A percentile compares a stretch with the other conserved stretches of the same genome.
phyloP scores from a whole-genome alignment of 108 stramenopile species.

The Epithemia pelagica region DNA sequence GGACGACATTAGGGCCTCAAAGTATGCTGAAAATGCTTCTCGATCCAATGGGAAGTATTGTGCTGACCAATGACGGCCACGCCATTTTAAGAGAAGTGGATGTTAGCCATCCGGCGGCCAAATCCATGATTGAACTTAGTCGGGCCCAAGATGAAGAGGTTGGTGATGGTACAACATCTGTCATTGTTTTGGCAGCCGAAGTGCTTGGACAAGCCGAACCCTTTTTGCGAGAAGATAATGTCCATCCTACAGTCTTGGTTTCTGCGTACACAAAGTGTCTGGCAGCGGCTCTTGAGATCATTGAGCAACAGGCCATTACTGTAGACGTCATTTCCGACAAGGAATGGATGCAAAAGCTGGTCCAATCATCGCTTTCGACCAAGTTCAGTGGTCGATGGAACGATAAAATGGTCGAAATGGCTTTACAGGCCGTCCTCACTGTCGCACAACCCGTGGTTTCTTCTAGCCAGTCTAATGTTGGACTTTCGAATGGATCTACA shows the following conservation, averaged over 20 bases:
- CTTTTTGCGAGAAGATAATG: constrained; percentile 72
- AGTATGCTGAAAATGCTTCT: constrained; percentile 99
- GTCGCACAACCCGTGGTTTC: constrained; percentile 49
- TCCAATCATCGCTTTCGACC: constrained; percentile 93
- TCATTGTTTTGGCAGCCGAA: constrained; percentile 98
- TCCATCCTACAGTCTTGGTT: constrained; percentile 98
- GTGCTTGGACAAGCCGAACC: constrained; percentile 96
- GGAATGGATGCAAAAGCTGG: constrained; percentile 81
- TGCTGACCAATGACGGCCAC: constrained; percentile 99
- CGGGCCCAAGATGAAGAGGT: constrained; percentile 99
- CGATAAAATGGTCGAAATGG: constrained; percentile 95
- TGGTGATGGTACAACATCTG: constrained; percentile 99
- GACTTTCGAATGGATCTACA: background rate
- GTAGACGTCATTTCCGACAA: constrained; percentile 86
- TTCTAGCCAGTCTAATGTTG: background rate
- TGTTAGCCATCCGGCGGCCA: constrained; percentile 99
- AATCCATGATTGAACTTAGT: constrained; percentile 98
- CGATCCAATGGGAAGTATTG: constrained; percentile 99
- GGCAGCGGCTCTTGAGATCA: constrained; percentile 84
- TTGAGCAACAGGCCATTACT: constrained; percentile 75
- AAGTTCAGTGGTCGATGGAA: constrained; percentile 97
- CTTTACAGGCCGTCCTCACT: constrained; percentile 91
- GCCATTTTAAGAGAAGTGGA: constrained; percentile 99
- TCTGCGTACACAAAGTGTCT: constrained; percentile 93
- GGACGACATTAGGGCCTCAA: constrained; percentile 96